Evolutionary conservation across 345 rosid species (phyloP), one percentile per base, ranked within the genome.

Genomic region (Excoecaria cochinchinensis): DNA sequence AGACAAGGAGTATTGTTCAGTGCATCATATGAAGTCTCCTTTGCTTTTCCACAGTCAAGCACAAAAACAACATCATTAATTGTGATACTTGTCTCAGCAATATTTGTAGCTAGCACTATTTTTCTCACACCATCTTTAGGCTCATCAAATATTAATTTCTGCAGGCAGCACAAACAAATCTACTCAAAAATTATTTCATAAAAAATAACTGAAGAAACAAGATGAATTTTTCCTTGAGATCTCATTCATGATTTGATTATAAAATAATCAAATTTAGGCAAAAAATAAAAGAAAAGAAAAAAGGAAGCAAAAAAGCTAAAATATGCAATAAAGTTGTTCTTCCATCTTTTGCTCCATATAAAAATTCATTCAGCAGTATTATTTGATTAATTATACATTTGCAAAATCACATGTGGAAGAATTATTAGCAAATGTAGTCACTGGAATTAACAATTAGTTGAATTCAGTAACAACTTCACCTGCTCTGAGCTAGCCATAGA

Each of bases 71-170:
- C 90, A 78, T 94, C 98, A 76, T 91, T 87, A 58, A 94, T 90
- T 39, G 97, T 94, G 84, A 94, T 92, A 87, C 98, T 92, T 70
- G 98, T 94, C 89, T 94, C 98, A 31, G 98, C 93, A 78, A 94
- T 94, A 85, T 94, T 94, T 24, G 98, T 94, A 62, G 97, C 89
- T 22, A 94, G 86, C 71, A 94, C 95, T 67, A 94, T 87, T 85
- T 94, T 94, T 78, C 97, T 86, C 72, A 90, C 92, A 74, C 95
- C 98, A 82, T 74, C 78, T 67, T 88, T 87, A 67, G 97, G 88
- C 81, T 83, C 87, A 74, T 94, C 95, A 88, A 94, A 94, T 86
- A 94, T 94, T 79, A 90, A 82, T 78, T 89, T 92, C 99, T 92
- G 90, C 88, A 80, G 44, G 70, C 48, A 82, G 74, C 61, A 59